Evolutionary conservation across 1,284 basidiomycete genomes (phyloP).

Genomic region (Mycosarcoma mackinlayi): DNA sequence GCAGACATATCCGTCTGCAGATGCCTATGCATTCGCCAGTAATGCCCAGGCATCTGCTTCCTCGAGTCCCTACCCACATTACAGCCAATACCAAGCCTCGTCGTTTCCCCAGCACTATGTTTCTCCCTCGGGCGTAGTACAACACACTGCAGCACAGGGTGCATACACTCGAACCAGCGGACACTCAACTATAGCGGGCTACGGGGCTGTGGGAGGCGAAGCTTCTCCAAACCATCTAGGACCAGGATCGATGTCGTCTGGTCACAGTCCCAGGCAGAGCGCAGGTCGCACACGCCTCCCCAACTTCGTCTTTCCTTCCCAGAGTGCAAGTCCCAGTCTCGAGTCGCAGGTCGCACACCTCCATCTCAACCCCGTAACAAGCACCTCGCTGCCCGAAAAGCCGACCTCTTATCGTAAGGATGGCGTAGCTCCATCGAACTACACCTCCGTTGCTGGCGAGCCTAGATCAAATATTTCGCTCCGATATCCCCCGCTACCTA

Average conservation of each 20-base stretch:
- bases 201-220: not conserved
- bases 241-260: slow-evolving; percentile 12
- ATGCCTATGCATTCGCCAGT: slow-evolving; percentile 9
- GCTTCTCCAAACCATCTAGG: slow-evolving; percentile 12
- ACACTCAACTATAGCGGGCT: slow-evolving; percentile 6
- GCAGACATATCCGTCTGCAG: slow-evolving; percentile 28
- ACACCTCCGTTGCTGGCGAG: not conserved
- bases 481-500: slow-evolving; percentile 33
- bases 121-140: not conserved
- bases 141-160: not conserved
- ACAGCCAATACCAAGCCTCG: slow-evolving; percentile 5
- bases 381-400: slow-evolving; percentile 7
- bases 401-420: too few species aligned
- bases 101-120: slow-evolving; percentile 5
- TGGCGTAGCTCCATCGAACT: too few species aligned
- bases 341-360: slow-evolving; percentile 27
- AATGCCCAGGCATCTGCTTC: slow-evolving; percentile 5
- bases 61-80: slow-evolving; percentile 10
- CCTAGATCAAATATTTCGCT: slow-evolving; percentile 29
- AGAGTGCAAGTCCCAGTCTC: slow-evolving; percentile 14
- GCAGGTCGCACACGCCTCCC: slow-evolving; percentile 16
- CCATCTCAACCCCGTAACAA: not conserved
- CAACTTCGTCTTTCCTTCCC: slow-evolving; percentile 17
- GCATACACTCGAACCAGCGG: slow-evolving; percentile 9
- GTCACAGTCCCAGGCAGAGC: slow-evolving; percentile 26